phyloP scores from a whole-genome alignment of 768 basidiomycete species.

The Lactarius pseudohatsudake region DNA sequence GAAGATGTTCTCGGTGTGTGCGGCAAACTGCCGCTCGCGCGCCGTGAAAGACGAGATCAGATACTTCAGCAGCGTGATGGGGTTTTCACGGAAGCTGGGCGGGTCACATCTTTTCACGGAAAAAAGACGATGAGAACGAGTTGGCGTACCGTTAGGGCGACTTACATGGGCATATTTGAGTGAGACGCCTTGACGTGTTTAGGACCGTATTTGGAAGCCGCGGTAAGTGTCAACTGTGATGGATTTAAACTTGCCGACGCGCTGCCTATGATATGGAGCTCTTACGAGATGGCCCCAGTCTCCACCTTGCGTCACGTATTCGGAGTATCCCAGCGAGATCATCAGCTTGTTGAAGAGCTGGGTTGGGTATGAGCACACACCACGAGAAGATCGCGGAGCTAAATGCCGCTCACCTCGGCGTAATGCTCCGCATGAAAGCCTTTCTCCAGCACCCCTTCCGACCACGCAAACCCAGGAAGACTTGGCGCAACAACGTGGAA shows the following conservation, averaged over 20 bases:
- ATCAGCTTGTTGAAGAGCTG: slow-evolving; percentile 36
- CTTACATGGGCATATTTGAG: slow-evolving; percentile 30
- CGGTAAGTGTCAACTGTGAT: slow-evolving; percentile 34
- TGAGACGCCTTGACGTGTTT: slow-evolving; percentile 38
- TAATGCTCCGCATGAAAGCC: slow-evolving; percentile 48
- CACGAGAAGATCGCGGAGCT: neutral
- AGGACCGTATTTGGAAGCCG: slow-evolving; percentile 32
- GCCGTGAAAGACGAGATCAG: too few relatives aligned
- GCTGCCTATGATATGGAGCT: neutral
- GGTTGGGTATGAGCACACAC: neutral
- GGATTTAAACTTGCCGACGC: neutral
- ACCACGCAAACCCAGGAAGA: slow-evolving; percentile 56
- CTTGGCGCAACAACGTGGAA: slow-evolving; percentile 56
- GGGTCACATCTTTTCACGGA: too few relatives aligned
- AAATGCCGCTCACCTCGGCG: slow-evolving; percentile 41
- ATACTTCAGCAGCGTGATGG: too few relatives aligned
- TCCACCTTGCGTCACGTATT: slow-evolving; percentile 47
- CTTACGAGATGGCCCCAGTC: slow-evolving; percentile 46
- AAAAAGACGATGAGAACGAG: too few relatives aligned
- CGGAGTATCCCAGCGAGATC: slow-evolving; percentile 34
- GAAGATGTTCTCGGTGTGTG: too few relatives aligned
- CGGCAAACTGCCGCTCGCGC: too few relatives aligned
- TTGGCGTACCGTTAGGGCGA: neutral
- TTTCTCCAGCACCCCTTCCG: slow-evolving; percentile 47
- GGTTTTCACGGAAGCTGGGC: too few relatives aligned